Percentiles rank a stretch among this genome's conserved stretches.
Evolutionary conservation across 768 basidiomycete genomes (phyloP).

Genomic region (Podaxis pistillaris): DNA sequence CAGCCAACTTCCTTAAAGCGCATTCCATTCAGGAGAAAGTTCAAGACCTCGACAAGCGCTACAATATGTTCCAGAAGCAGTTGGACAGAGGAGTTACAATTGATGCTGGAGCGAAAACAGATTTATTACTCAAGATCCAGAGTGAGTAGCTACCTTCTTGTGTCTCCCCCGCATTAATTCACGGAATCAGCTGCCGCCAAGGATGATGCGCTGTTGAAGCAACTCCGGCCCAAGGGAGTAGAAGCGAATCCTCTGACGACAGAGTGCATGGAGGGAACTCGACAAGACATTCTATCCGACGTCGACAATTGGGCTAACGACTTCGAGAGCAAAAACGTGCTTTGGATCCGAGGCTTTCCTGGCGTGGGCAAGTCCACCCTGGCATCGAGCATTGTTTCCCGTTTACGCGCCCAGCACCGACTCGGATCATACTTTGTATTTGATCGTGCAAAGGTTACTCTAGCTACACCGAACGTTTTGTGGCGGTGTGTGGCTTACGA

Average conservation of each 20-base stretch:
- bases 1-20: constrained; percentile 16
- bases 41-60: constrained; percentile 18
- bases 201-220: constrained; percentile 16
- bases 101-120: constrained; percentile 19
- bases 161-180: background rate
- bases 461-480: constrained; percentile 14
- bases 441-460: constrained; percentile 14
- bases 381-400: constrained; percentile 15
- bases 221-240: constrained; percentile 15
- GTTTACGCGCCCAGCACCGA: background rate
- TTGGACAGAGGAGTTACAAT: constrained; percentile 25
- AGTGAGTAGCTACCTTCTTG: constrained; percentile 5
- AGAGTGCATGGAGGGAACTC: constrained; percentile 18
- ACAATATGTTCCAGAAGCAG: constrained; percentile 21
- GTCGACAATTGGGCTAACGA: constrained; percentile 18
- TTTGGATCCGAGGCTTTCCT: constrained; percentile 23
- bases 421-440: constrained; percentile 20
- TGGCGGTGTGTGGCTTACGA: constrained; percentile 23
- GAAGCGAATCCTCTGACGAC: background rate
- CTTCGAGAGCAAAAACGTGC: constrained; percentile 18
- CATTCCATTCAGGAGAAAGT: constrained; percentile 16
- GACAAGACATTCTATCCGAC: constrained; percentile 8
- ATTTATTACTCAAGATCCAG: constrained; percentile 16
- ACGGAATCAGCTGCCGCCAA: constrained; percentile 11
- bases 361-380: constrained; percentile 25